Conservation (phyloP, 2,329 filamentous ascomycete species). For the Hortaea sp. region DNA sequence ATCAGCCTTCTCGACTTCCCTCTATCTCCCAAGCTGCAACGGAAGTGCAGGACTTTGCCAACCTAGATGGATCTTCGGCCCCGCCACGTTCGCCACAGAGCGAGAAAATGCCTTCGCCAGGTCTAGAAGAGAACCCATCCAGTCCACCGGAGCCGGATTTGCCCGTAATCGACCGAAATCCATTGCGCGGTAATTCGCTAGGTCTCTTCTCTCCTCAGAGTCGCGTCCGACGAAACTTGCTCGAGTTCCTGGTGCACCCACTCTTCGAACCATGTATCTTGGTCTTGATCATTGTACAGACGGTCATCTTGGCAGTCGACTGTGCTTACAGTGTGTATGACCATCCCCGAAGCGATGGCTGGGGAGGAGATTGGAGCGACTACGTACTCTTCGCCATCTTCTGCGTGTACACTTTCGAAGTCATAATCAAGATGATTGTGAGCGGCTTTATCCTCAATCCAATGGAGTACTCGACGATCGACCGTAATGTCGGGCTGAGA, state of each 20-base stretch:
- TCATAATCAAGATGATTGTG: slow-evolving; percentile 74
- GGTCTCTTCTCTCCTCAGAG: slow-evolving; percentile 77
- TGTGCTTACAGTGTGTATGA: slow-evolving; percentile 55
- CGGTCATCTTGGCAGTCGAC: slow-evolving; percentile 78
- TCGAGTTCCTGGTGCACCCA: slow-evolving; percentile 76
- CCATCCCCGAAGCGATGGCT: slow-evolving; percentile 48
- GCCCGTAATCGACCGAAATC: slow-evolving; percentile 46
- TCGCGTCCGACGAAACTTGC: slow-evolving; percentile 61
- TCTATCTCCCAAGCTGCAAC: neutral
- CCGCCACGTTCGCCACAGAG: slow-evolving; percentile 16
- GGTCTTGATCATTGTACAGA: slow-evolving; percentile 77
- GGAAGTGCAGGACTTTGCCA: neutral
- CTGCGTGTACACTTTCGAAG: slow-evolving; percentile 78
- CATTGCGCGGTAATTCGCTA: slow-evolving; percentile 74
- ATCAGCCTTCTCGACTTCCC: neutral
- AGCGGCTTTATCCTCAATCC: slow-evolving; percentile 90
- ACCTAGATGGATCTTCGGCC: slow-evolving; percentile 14
- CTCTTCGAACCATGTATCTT: slow-evolving; percentile 80
- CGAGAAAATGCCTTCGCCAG: slow-evolving; percentile 24
- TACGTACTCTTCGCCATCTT: slow-evolving; percentile 77
- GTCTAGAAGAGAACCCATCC: slow-evolving; percentile 12
- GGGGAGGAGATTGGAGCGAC: slow-evolving; percentile 62
- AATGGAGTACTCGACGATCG: slow-evolving; percentile 81
- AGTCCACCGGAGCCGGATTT: slow-evolving; percentile 7
- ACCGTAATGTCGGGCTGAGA: slow-evolving; percentile 63